These are phyloP conservation scores for Fusarium cicatricum DNA, from an alignment of 2,329 filamentous ascomycete species.

Conservation along the genomic window DNA sequence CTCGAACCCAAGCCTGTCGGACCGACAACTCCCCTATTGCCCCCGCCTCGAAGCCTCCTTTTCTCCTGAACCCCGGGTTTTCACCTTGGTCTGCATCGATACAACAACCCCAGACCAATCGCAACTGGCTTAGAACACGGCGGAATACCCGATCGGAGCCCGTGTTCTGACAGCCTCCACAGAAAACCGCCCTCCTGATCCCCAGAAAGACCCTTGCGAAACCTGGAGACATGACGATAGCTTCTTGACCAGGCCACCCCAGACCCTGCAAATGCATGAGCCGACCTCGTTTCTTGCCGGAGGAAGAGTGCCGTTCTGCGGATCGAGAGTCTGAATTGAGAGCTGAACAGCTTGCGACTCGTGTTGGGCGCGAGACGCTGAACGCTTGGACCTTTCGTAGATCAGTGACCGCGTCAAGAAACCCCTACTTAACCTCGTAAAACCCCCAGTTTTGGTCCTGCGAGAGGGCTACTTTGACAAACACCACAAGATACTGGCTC, in stretches of 20 bases:
- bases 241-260: background rate
- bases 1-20: constrained; percentile 1
- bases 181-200: constrained; percentile 1
- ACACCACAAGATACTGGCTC: constrained; percentile 8
- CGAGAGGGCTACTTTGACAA: background rate
- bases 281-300: background rate
- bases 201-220: constrained; percentile 10
- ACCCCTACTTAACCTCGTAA: background rate
- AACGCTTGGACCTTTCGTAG: constrained; percentile 3
- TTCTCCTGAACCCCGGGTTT: constrained; percentile 31
- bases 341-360: background rate
- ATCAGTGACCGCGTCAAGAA: background rate
- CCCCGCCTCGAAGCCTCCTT: constrained; percentile 19
- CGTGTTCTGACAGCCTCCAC: background rate
- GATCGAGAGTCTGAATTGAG: background rate
- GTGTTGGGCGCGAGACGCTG: background rate
- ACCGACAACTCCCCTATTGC: constrained; percentile 18
- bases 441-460: constrained; percentile 2
- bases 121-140: background rate
- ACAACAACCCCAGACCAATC: constrained; percentile 12
- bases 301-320: background rate
- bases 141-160: background rate
- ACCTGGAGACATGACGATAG: constrained; percentile 11
- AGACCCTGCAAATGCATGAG: background rate
- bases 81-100: constrained; percentile 4